Base-by-base conservation (phyloP, 805 yeast species). In the Cyberlindnera mississippiensis region DNA sequence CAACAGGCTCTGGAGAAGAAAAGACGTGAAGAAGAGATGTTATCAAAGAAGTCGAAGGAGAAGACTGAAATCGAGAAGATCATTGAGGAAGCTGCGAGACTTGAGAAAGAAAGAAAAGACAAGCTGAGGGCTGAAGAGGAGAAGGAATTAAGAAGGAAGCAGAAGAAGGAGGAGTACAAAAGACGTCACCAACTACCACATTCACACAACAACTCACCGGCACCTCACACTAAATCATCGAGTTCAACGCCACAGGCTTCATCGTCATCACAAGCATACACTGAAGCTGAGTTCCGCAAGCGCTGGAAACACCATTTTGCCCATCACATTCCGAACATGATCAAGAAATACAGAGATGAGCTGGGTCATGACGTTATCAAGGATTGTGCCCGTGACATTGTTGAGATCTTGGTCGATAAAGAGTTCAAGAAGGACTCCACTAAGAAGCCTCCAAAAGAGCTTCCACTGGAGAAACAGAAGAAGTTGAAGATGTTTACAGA, bases 361-460 rank as follows among this genome's bases (percentile, higher is more conserved):
- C 68, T 91, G 17, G 89, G 88, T 4, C 80, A 78, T 44, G 95
- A 85, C 4, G 72, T 78, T 42, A 56, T 87, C 38, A 91, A 90
- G 63, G 73, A 73, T 29, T 83, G 89, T 62, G 86, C 96, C 3
- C 75, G 78, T 46, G 96, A 89, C 37, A 78, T 91, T 43, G 88
- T 82, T 5, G 75, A 79, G 48, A 63, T 69, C 0, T 66, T 93
- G 33, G 76, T 80, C 0, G 71, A 72, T 4, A 93, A 91, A 59
- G 97, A 62, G 31, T 80, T 63, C 43, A 84, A 72, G 34, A 78
- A 59, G 16, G 75, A 58, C 26, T 80, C 67, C 15, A 84, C 73
- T n/a, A 76, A 48, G 35, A 79, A 70, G 10, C 87, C 76, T 39
- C 83, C 74, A 29, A 73, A 50, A 4, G 85, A 78, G 51, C 83